Evolutionary conservation across 352 stramenopile species (phyloP), one percentile per base, ranked within the genome.

Genomic region (Thraustochytrium striatum): DNA sequence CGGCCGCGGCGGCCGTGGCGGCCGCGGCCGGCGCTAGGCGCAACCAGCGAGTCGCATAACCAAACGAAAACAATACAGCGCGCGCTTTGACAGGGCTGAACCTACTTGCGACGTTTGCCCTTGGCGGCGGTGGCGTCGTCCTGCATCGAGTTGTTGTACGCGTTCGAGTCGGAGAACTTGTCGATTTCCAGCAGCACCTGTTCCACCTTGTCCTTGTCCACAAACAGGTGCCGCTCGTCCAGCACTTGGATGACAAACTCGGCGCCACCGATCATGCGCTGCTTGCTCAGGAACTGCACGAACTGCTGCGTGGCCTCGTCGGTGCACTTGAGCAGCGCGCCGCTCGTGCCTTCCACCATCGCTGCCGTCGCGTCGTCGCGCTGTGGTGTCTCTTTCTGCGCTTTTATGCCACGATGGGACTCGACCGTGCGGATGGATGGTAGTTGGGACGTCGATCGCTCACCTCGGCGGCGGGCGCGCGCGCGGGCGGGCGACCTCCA

Each of bases 321-420:
- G 21, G n/a, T 75, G 65, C 65, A 75, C 65, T 65, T 75, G 43
- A 75, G 65, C 19, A 75, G 50, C 39, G 65, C 43, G 5, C 65
- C 65, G 7, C 30, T 7, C n/a, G 36, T 9, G 7, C 41, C 65
- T 13, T 75, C 50, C 19, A 75, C 65, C 65, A 75, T 75, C 47
- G n/a, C n/a, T n/a, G n/a, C n/a, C n/a, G 11, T 16, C 53, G n/a
- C 11, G 25, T 21, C 59, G 2, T 8, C 39, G 5, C 39, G 39
- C 39, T 47, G 5, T 47, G 39, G 5, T 47, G 39, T 47, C n/a
- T n/a, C n/a, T n/a, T n/a, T n/a, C n/a, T n/a, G n/a, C n/a, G n/a
- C n/a, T n/a, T n/a, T n/a, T n/a, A n/a, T n/a, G n/a, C n/a, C n/a
- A n/a, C n/a, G n/a, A n/a, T n/a, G n/a, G n/a, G n/a, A n/a, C n/a